Conservation (phyloP, 1,284 basidiomycete species). For the Malassezia caprae region DNA sequence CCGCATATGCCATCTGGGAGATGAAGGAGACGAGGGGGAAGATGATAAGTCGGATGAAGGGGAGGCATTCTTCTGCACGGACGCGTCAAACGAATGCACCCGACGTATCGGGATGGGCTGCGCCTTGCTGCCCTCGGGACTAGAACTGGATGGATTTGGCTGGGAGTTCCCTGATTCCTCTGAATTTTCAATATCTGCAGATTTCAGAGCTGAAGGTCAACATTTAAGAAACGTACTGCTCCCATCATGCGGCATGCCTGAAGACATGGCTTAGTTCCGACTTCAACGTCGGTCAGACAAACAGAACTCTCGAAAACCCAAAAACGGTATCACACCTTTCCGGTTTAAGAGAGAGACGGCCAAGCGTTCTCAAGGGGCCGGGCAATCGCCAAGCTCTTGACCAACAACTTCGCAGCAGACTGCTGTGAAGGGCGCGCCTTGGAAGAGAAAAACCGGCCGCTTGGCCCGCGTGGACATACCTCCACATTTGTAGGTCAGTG, state of each 20-base stretch:
- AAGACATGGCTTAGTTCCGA: neutral
- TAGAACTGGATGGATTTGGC: neutral
- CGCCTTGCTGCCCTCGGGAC: neutral
- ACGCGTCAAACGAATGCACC: neutral
- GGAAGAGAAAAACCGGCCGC: neutral
- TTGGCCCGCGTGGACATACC: neutral
- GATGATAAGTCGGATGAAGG: neutral
- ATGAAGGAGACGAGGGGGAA: neutral
- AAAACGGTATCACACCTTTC: neutral
- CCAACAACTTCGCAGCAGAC: neutral
- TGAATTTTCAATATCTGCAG: neutral
- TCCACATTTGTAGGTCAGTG: neutral
- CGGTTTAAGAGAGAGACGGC: neutral
- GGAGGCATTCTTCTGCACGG: neutral
- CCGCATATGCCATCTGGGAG: neutral
- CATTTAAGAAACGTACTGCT: neutral
- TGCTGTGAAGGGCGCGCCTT: neutral
- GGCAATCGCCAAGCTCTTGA: neutral
- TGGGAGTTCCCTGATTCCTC: neutral
- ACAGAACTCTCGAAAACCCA: neutral
- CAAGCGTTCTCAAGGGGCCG: neutral
- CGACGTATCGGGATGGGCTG: slow-evolving; percentile 4
- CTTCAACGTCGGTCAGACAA: neutral
- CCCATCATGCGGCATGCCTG: slow-evolving; percentile 1
- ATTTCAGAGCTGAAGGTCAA: neutral